Evolutionary conservation across 2,329 filamentous ascomycete genomes (phyloP).

Genomic region (Fusarium pilosicola): DNA sequence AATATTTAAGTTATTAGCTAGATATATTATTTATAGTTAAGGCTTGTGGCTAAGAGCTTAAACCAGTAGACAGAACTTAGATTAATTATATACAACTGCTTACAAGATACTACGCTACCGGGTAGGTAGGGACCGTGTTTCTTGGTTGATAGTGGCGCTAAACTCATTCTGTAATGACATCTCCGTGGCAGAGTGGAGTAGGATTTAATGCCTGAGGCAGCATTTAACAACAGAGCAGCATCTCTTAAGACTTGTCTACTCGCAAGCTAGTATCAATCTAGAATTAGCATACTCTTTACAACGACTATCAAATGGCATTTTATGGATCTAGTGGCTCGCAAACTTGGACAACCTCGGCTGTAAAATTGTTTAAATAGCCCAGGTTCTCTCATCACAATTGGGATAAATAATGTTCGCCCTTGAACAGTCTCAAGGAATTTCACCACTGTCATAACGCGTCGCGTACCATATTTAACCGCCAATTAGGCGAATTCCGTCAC

Average conservation of each 20-base stretch:
- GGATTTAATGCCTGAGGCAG: not conserved
- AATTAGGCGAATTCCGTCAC: not conserved
- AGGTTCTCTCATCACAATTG: not conserved
- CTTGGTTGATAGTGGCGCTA: not conserved
- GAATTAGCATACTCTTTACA: not conserved
- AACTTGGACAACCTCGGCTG: not conserved
- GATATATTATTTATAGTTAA: too few relatives aligned
- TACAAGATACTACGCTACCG: too few relatives aligned
- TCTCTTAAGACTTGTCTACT: not conserved
- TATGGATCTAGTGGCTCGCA: not conserved
- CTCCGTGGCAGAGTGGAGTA: not conserved
- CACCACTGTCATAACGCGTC: not conserved
- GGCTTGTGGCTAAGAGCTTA: too few relatives aligned
- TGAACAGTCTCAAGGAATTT: not conserved
- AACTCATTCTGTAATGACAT: not conserved
- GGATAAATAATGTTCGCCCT: not conserved
- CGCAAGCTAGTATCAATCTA: not conserved
- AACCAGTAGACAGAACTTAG: too few relatives aligned
- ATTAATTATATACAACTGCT: too few relatives aligned
- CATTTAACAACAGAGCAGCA: fast-evolving
- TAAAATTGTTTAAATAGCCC: not conserved
- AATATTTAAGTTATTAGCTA: too few relatives aligned
- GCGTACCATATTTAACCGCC: not conserved
- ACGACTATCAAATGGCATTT: not conserved
- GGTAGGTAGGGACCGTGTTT: not conserved